A percentile compares a stretch with the other conserved stretches of the same genome.
These are phyloP conservation scores for Cercospora berteroae DNA, from an alignment of 2,329 filamentous ascomycete genomes.

Conservation along the genomic window DNA sequence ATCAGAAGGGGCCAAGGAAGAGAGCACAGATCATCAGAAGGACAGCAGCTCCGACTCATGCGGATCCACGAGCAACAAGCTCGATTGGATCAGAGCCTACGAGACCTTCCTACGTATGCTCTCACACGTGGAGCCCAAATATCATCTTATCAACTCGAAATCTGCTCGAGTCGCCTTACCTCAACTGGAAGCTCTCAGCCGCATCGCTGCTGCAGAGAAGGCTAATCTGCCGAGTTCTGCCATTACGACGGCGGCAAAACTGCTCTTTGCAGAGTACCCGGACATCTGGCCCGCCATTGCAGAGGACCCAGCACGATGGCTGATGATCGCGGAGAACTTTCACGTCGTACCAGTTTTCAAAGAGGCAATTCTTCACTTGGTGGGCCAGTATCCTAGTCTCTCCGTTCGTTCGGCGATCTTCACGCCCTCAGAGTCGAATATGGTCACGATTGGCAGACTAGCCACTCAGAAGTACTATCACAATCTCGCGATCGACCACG, in stretches of 20 bases:
- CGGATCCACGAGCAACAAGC: neutral
- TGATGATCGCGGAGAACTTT: slow-evolving; percentile 34
- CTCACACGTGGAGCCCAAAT: slow-evolving; percentile 31
- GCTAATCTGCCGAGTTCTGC: slow-evolving; percentile 27
- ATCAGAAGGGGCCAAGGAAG: neutral
- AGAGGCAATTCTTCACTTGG: slow-evolving; percentile 40
- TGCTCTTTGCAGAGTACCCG: slow-evolving; percentile 29
- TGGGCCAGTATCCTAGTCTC: slow-evolving; percentile 33
- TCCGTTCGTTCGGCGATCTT: neutral
- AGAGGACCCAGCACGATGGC: slow-evolving; percentile 36
- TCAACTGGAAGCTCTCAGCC: slow-evolving; percentile 35
- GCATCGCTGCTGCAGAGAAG: slow-evolving; percentile 30
- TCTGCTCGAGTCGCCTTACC: slow-evolving; percentile 28
- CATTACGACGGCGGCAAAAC: slow-evolving; percentile 11
- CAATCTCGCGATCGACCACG: neutral
- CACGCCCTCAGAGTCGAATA: slow-evolving; percentile 6
- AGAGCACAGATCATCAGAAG: neutral
- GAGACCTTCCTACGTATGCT: slow-evolving; percentile 33
- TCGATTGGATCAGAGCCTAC: slow-evolving; percentile 24
- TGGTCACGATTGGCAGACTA: slow-evolving; percentile 19
- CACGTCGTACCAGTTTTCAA: slow-evolving; percentile 36
- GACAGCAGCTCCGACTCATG: neutral
- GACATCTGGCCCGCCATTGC: slow-evolving; percentile 37
- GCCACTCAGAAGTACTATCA: slow-evolving; percentile 10
- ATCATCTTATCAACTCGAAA: slow-evolving; percentile 22